These are phyloP conservation scores for Botrytis medusae DNA, from an alignment of 2,329 filamentous ascomycete species.

Conservation along the genomic window DNA sequence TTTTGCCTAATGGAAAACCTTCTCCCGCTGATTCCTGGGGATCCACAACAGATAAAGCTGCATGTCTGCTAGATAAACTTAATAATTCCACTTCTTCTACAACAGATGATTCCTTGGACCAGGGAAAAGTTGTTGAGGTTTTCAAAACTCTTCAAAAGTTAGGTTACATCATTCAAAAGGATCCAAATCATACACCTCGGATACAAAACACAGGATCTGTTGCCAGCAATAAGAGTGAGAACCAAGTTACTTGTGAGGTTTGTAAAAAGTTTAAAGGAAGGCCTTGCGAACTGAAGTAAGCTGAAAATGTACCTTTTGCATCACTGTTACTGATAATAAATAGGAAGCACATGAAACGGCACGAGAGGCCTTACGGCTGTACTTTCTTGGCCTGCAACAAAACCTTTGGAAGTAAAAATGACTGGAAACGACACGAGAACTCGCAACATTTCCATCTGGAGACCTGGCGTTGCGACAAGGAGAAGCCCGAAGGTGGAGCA, in stretches of 20 bases:
- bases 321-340: slow-evolving; percentile 20
- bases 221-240: slow-evolving; percentile 35
- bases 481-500: slow-evolving; percentile 33
- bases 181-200: slow-evolving; percentile 27
- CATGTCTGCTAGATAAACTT: not conserved
- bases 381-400: slow-evolving; percentile 70
- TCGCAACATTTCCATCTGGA: slow-evolving; percentile 73
- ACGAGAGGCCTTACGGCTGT: slow-evolving; percentile 78
- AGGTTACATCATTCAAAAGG: slow-evolving; percentile 34
- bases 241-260: slow-evolving; percentile 40
- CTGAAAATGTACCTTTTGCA: not conserved
- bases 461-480: slow-evolving; percentile 66
- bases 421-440: slow-evolving; percentile 90
- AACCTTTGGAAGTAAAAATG: slow-evolving; percentile 85
- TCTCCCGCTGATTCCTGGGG: slow-evolving; percentile 20
- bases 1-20: slow-evolving; percentile 30
- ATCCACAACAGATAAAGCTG: slow-evolving; percentile 21
- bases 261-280: slow-evolving; percentile 52
- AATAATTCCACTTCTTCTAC: not conserved
- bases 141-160: slow-evolving; percentile 31
- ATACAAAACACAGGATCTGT: slow-evolving; percentile 32
- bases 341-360: slow-evolving; percentile 83
- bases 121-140: slow-evolving; percentile 32
- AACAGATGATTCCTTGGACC: slow-evolving; percentile 25
- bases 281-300: slow-evolving; percentile 59